These are phyloP conservation scores for Leccinum subtestaceum DNA, from an alignment of 768 basidiomycete species.

Conservation along the genomic window DNA sequence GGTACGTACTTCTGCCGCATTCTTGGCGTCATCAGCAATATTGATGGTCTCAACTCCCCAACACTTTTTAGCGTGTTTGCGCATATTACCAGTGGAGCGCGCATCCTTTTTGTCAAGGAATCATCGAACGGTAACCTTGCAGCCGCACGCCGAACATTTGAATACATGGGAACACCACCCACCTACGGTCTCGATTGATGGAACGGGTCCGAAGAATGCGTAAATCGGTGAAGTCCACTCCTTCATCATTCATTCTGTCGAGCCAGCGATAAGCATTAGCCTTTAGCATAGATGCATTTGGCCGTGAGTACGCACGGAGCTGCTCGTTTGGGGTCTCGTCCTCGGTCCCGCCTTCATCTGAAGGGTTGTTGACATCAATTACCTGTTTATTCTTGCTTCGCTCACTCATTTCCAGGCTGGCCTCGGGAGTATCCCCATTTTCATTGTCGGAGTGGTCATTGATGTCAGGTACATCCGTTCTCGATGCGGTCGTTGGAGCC, in stretches of 20 bases:
- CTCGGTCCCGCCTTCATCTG: background rate
- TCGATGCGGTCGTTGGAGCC: background rate
- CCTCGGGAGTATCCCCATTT: background rate
- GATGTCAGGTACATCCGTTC: background rate
- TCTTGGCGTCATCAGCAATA: too few species aligned
- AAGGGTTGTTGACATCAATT: background rate
- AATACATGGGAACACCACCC: too few species aligned
- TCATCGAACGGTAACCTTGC: too few species aligned
- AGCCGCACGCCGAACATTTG: too few species aligned
- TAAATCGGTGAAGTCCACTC: conserved; percentile 2
- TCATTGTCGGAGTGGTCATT: background rate
- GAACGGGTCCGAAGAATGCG: background rate
- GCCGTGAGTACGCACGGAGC: background rate
- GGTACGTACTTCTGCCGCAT: too few species aligned
- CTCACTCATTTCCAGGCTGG: background rate
- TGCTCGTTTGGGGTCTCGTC: background rate
- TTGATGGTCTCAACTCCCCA: too few species aligned
- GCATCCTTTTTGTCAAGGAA: too few species aligned
- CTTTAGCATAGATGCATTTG: background rate
- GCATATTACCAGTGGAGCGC: too few species aligned
- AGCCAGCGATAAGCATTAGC: too few species aligned
- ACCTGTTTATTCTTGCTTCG: background rate
- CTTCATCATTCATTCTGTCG: background rate
- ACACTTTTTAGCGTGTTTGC: too few species aligned
- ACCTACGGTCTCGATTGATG: background rate